Conservation (phyloP, 371 early-diverging fungal species). For the Actinomortierella wolfii region DNA sequence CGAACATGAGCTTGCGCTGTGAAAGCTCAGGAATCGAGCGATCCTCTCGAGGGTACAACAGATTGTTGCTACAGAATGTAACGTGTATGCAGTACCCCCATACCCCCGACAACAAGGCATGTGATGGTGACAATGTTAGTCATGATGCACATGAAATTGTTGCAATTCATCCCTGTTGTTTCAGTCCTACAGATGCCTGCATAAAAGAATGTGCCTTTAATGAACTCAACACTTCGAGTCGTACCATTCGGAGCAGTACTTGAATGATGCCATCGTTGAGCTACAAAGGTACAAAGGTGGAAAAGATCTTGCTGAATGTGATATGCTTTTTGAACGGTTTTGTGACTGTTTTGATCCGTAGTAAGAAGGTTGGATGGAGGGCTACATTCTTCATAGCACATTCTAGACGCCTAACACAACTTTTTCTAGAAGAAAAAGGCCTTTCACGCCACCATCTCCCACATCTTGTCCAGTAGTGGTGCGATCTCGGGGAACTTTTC, state of each 20-base stretch:
- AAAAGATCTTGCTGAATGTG: too few species aligned
- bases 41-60: conserved; percentile 97
- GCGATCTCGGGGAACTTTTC: background rate
- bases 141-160: background rate
- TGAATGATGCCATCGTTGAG: conserved; percentile 66
- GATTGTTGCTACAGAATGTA: conserved; percentile 80
- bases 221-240: background rate
- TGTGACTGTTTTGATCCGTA: too few species aligned
- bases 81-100: background rate
- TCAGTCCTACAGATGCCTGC: background rate
- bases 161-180: too few species aligned
- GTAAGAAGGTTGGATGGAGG: too few species aligned
- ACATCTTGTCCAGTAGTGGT: conserved; percentile 9
- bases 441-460: conserved; percentile 10
- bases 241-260: conserved; percentile 79
- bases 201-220: background rate
- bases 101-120: too few species aligned
- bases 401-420: too few species aligned
- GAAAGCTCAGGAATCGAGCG: conserved; percentile 42
- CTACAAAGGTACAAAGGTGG: background rate
- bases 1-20: conserved; percentile 72
- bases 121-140: background rate
- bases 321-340: too few species aligned
- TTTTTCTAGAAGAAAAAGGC: background rate
- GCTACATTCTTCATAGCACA: too few species aligned